Evolutionary conservation across 2,329 filamentous ascomycete genomes (phyloP).

Genomic region (Penicillium hordei): DNA sequence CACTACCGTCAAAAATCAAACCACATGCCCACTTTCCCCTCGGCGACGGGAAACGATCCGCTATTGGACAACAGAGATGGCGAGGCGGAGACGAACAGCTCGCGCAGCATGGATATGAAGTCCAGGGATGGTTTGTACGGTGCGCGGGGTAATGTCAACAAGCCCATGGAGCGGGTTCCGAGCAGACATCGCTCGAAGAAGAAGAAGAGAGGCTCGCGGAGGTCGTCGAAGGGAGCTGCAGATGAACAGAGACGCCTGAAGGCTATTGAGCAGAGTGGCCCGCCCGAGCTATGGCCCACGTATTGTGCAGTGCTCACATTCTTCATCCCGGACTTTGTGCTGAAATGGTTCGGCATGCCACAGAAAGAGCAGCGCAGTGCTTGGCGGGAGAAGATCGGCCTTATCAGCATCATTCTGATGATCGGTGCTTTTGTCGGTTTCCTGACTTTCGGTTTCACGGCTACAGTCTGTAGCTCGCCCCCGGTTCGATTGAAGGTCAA

Average conservation of each 20-base stretch:
- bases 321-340: constrained; percentile 83
- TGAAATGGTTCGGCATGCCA: constrained; percentile 82
- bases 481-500: constrained; percentile 76
- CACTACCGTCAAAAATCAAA: constrained; percentile 93
- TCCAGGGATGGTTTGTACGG: constrained; percentile 39
- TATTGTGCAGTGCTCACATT: constrained; percentile 95
- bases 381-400: constrained; percentile 96
- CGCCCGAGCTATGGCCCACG: constrained; percentile 88
- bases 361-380: constrained; percentile 84
- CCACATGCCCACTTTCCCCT: constrained; percentile 86
- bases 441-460: constrained; percentile 93
- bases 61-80: constrained; percentile 67
- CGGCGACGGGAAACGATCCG: constrained; percentile 88
- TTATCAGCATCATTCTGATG: constrained; percentile 87
- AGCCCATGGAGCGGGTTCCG: constrained; percentile 45
- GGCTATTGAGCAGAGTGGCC: constrained; percentile 64
- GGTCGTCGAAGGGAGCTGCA: constrained; percentile 56
- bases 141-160: constrained; percentile 37
- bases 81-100: constrained; percentile 54
- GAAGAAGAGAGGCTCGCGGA: constrained; percentile 65
- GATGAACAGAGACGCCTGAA: constrained; percentile 62
- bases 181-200: constrained; percentile 42
- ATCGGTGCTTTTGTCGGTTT: constrained; percentile 91
- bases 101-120: constrained; percentile 63
- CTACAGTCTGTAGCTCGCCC: constrained; percentile 75